Percentiles rank a stretch among this genome's conserved stretches.
phyloP scores from a whole-genome alignment of 345 rosid species.

The Moricandia arvensis region DNA sequence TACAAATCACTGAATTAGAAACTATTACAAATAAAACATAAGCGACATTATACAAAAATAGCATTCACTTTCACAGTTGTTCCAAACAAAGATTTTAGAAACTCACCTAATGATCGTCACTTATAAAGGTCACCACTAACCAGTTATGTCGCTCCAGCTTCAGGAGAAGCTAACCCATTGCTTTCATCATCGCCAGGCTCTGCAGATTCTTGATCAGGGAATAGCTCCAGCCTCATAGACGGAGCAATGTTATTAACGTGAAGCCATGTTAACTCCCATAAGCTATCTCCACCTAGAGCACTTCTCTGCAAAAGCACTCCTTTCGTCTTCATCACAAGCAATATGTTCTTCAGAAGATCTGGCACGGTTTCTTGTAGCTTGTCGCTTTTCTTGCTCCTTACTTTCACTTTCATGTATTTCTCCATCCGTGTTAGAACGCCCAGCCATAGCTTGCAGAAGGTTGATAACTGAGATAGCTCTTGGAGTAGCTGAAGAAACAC shows the following conservation, averaged over 20 bases:
- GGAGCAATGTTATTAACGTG: constrained; percentile 87
- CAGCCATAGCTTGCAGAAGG: constrained; percentile 91
- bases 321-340: constrained; percentile 78
- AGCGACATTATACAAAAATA: constrained; percentile 4
- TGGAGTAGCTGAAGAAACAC: constrained; percentile 74
- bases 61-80: constrained; percentile 8
- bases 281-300: constrained; percentile 89
- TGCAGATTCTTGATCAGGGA: constrained; percentile 65
- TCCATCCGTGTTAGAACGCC: constrained; percentile 95
- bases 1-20: constrained; percentile 19
- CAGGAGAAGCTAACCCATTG: constrained; percentile 44
- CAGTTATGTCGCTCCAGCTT: constrained; percentile 36
- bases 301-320: constrained; percentile 85
- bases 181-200: constrained; percentile 44
- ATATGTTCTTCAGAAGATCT: constrained; percentile 80
- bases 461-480: constrained; percentile 68
- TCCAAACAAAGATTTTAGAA: not conserved
- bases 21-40: constrained; percentile 8
- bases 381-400: constrained; percentile 83
- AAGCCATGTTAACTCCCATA: constrained; percentile 98
- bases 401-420: constrained; percentile 86
- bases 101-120: constrained; percentile 16
- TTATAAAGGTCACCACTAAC: constrained; percentile 24
- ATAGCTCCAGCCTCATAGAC: constrained; percentile 76
- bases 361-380: constrained; percentile 88